Evolutionary conservation across 768 basidiomycete genomes (phyloP), one percentile per base, ranked within the genome.

Genomic region (Leucogyrophana mollusca): DNA sequence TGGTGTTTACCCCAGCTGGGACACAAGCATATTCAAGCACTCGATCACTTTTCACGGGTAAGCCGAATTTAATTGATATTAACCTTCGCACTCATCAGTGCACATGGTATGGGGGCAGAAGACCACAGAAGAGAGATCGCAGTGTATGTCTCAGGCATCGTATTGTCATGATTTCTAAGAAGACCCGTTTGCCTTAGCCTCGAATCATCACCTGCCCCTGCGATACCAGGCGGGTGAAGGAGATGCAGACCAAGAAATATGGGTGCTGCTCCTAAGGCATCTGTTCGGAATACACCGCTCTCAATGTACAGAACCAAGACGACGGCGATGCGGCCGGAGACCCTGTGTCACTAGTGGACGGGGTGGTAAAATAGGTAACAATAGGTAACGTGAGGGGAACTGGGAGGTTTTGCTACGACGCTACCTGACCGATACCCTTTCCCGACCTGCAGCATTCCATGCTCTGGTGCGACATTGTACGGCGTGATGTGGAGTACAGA

Each of bases 1-100:
- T 27, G 80, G 87, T 2, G 64, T 95, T 32, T 92, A 93, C 64
- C 60, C 89, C 27, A 95, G 87, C 59, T 98, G 95, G 95, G 76
- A 93, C 61, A 89, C 93, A 0, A 53, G 40, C 0, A 69, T 79
- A 2, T 87, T 90, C 67, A 52, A 68, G 3, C 64, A 73, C 22
- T 50, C 52, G 2, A 53, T 80, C 20, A 67, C 56, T 13, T 79
- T 90, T 50, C 91, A 95, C 49, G 85, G 87, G 92, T 88, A 46
- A 38, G 77, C 61, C 47, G 33, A 13, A 11, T 32, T 36, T 14
- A 16, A 11, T n/a, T 46, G 8, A 2, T 33, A 18, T 11, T n/a
- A 24, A 13, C 14, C 23, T 23, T 13, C 30, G n/a, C 10, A 37
- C 30, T 39, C 25, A 49, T 17, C 17, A 13, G 18, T 40, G 5